Percentiles rank a stretch among this genome's conserved stretches.
phyloP scores from a whole-genome alignment of 1,284 basidiomycete genomes.

The Irpex sp. region DNA sequence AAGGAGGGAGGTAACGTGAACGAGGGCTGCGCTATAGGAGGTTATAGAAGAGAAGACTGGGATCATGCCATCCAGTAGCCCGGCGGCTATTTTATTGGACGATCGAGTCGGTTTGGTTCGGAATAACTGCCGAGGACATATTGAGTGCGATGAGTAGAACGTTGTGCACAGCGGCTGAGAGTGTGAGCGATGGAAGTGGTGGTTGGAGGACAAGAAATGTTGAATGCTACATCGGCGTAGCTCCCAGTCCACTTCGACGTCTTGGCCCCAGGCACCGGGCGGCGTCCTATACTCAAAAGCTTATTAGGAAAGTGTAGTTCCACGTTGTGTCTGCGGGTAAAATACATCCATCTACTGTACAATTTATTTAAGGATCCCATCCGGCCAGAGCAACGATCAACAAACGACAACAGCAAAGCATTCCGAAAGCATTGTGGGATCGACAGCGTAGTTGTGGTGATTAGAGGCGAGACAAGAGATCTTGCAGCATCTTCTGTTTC shows the following conservation, averaged over 20 bases:
- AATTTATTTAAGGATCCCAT: not conserved
- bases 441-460: not conserved
- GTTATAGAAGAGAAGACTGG: not conserved
- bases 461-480: constrained; percentile 26
- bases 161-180: too few species aligned
- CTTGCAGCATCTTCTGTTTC: constrained; percentile 34
- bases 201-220: not conserved
- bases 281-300: not conserved
- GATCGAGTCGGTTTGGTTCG: not conserved
- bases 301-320: too few species aligned
- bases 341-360: not conserved
- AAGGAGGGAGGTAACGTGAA: not conserved
- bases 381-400: not conserved
- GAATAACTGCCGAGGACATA: not conserved
- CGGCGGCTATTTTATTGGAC: not conserved
- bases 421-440: not conserved
- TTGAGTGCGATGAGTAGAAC: not conserved
- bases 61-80: not conserved
- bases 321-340: not conserved
- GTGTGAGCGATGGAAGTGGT: not conserved
- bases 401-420: not conserved
- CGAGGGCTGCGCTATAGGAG: not conserved
- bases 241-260: not conserved
- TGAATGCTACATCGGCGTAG: not conserved
- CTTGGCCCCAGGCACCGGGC: not conserved